phyloP scores from a whole-genome alignment of 768 basidiomycete genomes.

The Cytidiella melzeri region DNA sequence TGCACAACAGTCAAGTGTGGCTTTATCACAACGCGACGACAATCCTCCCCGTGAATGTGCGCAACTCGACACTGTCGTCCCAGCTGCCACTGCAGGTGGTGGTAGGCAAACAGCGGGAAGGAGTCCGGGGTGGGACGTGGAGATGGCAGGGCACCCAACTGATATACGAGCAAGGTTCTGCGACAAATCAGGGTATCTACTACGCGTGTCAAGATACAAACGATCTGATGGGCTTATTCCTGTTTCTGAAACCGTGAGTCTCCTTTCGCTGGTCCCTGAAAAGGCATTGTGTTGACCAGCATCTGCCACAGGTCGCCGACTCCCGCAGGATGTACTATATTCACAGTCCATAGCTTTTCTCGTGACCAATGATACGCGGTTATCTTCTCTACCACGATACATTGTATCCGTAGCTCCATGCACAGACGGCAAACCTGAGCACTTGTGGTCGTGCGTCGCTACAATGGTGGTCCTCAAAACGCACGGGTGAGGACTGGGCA shows the following conservation, averaged over 20 bases:
- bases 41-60: slow-evolving; percentile 47
- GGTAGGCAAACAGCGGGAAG: slow-evolving; percentile 32
- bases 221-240: slow-evolving; percentile 39
- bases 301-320: slow-evolving; percentile 26
- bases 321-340: slow-evolving; percentile 34
- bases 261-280: not conserved
- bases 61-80: slow-evolving; percentile 40
- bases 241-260: slow-evolving; percentile 42
- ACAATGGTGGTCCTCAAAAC: no score
- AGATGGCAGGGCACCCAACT: slow-evolving; percentile 52
- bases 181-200: slow-evolving; percentile 36
- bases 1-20: slow-evolving; percentile 45
- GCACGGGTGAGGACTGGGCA: no score
- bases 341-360: slow-evolving; percentile 40
- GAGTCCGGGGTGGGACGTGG: slow-evolving; percentile 43
- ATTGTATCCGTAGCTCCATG: not conserved
- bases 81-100: slow-evolving; percentile 44
- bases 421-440: no score
- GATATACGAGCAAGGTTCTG: slow-evolving; percentile 35
- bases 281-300: not conserved
- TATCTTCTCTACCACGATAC: not conserved
- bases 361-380: slow-evolving; percentile 9
- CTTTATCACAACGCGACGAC: slow-evolving; percentile 50
- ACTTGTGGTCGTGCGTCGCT: no score
- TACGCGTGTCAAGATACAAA: slow-evolving; percentile 32